These are phyloP conservation scores for Lactarius pseudohatsudake DNA, from an alignment of 768 basidiomycete species.

Conservation along the genomic window DNA sequence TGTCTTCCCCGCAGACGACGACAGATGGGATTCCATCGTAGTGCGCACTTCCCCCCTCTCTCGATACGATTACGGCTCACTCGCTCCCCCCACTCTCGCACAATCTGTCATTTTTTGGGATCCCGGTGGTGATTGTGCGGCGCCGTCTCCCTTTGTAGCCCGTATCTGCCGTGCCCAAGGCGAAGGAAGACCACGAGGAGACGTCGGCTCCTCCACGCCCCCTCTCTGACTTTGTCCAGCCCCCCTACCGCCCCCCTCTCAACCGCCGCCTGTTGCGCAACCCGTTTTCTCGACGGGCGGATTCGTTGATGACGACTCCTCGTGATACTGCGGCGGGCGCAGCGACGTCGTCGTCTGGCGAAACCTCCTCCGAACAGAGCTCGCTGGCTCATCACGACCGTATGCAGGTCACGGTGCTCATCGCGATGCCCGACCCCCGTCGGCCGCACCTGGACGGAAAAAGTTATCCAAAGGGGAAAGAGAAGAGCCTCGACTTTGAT, in stretches of 20 bases:
- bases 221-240: not conserved
- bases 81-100: not conserved
- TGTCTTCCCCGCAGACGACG: slow-evolving; percentile 36
- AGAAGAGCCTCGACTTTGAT: slow-evolving; percentile 29
- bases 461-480: slow-evolving; percentile 32
- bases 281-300: slow-evolving; percentile 8
- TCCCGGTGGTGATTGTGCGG: too few species aligned
- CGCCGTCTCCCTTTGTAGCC: slow-evolving; percentile 17
- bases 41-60: slow-evolving; percentile 36
- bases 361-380: not conserved
- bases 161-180: slow-evolving; percentile 16
- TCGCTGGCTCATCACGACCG: not conserved
- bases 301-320: not conserved
- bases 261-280: slow-evolving; percentile 15
- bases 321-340: not conserved
- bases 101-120: too few species aligned
- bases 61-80: not conserved
- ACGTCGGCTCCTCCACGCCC: not conserved
- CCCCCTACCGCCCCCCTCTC: not conserved
- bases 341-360: not conserved
- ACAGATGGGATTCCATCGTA: slow-evolving; percentile 49
- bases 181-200: not conserved
- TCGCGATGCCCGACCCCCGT: slow-evolving; percentile 53
- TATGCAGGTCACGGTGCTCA: slow-evolving; percentile 54
- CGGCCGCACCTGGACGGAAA: slow-evolving; percentile 23